Percentiles rank a stretch among this genome's conserved stretches.
These are phyloP conservation scores for Fusarium sp. DNA, from an alignment of 2,329 filamentous ascomycete species.

Conservation along the genomic window DNA sequence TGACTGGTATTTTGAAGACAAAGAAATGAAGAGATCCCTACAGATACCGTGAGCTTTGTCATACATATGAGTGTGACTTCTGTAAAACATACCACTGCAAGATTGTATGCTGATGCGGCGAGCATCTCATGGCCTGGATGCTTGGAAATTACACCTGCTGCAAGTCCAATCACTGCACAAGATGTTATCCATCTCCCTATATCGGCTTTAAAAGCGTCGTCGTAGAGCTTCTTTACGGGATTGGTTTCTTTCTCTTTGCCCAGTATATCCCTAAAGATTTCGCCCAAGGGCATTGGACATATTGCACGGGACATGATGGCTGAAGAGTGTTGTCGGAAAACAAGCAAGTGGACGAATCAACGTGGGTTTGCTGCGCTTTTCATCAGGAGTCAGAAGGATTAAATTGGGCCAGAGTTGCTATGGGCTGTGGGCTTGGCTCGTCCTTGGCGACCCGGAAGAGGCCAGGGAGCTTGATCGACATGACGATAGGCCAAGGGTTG, in stretches of 20 bases:
- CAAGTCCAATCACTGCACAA: slow-evolving; percentile 27
- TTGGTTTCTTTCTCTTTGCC: slow-evolving; percentile 34
- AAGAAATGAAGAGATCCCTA: slow-evolving; percentile 33
- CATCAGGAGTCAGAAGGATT: background rate
- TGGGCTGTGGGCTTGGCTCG: slow-evolving; percentile 19
- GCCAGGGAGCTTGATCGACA: slow-evolving; percentile 5
- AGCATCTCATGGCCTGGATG: slow-evolving; percentile 16
- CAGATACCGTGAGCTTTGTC: background rate
- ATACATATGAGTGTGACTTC: too few relatives aligned
- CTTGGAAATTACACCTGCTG: slow-evolving; percentile 40
- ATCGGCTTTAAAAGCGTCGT: slow-evolving; percentile 36
- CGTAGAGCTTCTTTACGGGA: slow-evolving; percentile 31
- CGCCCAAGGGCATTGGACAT: slow-evolving; percentile 28
- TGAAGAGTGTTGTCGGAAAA: background rate
- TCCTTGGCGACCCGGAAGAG: background rate
- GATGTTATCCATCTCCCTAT: slow-evolving; percentile 34
- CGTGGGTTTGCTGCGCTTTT: background rate
- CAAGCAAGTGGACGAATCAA: background rate
- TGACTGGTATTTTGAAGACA: slow-evolving; percentile 13
- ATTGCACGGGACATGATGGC: slow-evolving; percentile 29
- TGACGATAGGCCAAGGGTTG: slow-evolving; percentile 16
- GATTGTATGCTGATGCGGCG: slow-evolving; percentile 29
- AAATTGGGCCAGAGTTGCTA: background rate
- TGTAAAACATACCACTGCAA: slow-evolving; percentile 23
- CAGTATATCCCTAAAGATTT: slow-evolving; percentile 31